phyloP scores from a whole-genome alignment of 495 filamentous ascomycete species.

The Schizothecium vesticola region DNA sequence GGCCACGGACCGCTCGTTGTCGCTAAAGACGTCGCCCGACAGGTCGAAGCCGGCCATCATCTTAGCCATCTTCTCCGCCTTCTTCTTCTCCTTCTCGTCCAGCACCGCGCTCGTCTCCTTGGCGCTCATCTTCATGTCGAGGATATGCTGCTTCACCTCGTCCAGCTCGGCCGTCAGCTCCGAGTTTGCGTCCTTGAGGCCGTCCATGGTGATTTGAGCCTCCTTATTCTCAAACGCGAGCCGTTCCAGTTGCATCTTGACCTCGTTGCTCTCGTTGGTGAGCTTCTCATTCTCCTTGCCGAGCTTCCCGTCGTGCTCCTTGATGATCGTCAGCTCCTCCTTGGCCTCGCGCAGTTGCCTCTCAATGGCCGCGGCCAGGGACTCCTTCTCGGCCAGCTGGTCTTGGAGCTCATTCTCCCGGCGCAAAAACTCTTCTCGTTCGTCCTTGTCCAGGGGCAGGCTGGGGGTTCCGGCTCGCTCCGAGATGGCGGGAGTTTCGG shows the following conservation, averaged over 20 bases:
- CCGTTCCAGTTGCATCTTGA: conserved; percentile 93
- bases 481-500: conserved; percentile 59
- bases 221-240: conserved; percentile 95
- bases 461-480: conserved; percentile 85
- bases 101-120: conserved; percentile 82
- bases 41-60: conserved; percentile 99
- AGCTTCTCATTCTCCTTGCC: conserved; percentile 85
- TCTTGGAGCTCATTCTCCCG: conserved; percentile 97
- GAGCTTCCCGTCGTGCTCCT: conserved; percentile 73
- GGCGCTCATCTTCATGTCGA: conserved; percentile 91
- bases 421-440: conserved; percentile 90
- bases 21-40: conserved; percentile 80
- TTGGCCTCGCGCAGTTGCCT: conserved; percentile 70
- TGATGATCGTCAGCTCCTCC: conserved; percentile 74
- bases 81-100: conserved; percentile 97
- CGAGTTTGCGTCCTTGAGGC: conserved; percentile 88
- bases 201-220: conserved; percentile 94
- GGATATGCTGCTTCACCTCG: conserved; percentile 91
- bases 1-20: conserved; percentile 80
- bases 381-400: conserved; percentile 89
- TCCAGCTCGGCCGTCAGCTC: conserved; percentile 89
- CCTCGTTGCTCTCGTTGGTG: conserved; percentile 76
- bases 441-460: conserved; percentile 87
- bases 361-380: conserved; percentile 70
- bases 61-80: conserved; percentile 97